phyloP scores from a whole-genome alignment of 352 stramenopile genomes.

The Halophytophthora batemanensis region DNA sequence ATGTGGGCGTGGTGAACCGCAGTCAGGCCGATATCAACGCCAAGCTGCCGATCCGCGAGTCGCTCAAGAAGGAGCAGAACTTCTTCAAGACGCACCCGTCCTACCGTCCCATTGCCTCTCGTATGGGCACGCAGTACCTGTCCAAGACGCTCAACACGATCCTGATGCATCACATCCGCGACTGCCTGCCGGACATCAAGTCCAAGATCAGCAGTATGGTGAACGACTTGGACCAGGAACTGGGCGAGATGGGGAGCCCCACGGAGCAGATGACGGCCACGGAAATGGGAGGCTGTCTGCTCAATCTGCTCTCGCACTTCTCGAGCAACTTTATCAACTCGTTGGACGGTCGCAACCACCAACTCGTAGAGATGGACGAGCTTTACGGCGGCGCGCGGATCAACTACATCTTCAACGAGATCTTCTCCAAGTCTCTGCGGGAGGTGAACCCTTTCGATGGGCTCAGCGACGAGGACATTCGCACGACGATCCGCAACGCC shows the following conservation, averaged over 20 bases:
- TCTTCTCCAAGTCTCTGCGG: constrained; percentile 89
- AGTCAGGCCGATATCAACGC: constrained; percentile 98
- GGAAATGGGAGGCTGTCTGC: constrained; percentile 91
- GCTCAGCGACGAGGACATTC: constrained; percentile 98
- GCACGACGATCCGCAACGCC: constrained; percentile 98
- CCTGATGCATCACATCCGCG: constrained; percentile 99
- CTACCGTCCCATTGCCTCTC: constrained; percentile 92
- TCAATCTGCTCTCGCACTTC: constrained; percentile 94
- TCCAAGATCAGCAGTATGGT: constrained; percentile 96
- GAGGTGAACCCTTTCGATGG: constrained; percentile 96
- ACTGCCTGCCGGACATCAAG: constrained; percentile 98
- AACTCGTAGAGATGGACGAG: constrained; percentile 88
- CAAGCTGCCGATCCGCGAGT: constrained; percentile 93
- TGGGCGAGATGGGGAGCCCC: constrained; percentile 93
- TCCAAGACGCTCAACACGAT: constrained; percentile 98
- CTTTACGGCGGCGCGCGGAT: constrained; percentile 97
- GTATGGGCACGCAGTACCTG: constrained; percentile 96
- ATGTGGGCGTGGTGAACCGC: constrained; percentile 98
- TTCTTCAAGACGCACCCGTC: constrained; percentile 98
- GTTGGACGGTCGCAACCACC: constrained; percentile 83
- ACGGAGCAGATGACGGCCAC: constrained; percentile 87
- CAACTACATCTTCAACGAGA: constrained; percentile 98
- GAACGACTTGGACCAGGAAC: constrained; percentile 92
- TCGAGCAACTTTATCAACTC: constrained; percentile 89
- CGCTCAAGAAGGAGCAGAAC: constrained; percentile 92